Evolutionary conservation across 768 basidiomycete species (phyloP), one percentile per base, ranked within the genome.

Genomic region (Pleurotus djamor): DNA sequence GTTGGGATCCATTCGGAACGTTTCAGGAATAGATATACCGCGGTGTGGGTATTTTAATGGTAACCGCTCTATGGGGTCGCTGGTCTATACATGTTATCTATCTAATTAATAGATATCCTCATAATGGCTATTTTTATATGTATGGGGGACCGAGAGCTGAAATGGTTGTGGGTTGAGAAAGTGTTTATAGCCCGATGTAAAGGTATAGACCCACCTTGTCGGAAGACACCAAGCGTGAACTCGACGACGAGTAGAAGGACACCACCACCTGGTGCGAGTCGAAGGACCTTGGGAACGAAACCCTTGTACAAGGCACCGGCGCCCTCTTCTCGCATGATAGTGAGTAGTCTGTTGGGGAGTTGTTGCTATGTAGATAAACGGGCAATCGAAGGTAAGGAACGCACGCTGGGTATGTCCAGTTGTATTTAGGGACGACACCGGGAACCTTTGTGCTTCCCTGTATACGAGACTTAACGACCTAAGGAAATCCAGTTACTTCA

Each of bases 391-490:
- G 38, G 33, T 12, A 55, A 33, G 34, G 13, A 10, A 55, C 62
- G 35, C 16, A 63, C 60, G 92, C 91, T 13, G 96, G 95, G 76
- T 96, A 95, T 57, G 96, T 89, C 96, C 96, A 97, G 74, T 91
- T 91, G 75, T 96, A 95, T 68, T 94, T 96, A 16, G 91, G 90
- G 1, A 72, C 72, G n/a, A 86, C 85, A 13, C 92, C 93, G 0
- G 89, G 83, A 33, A 79, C 67, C 63, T 80, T 84, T 44, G 77
- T 76, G 16, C 83, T 74, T 47, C 91, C 87, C 75, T 99, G 97
- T 41, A 98, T 95, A 48, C 96, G 90, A 13, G 94, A 95, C 74
- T 98, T 98, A 61, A 97, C 92, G 62, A 98, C 95, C 90, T 96
- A 63, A 16, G 59, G 36, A 60, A 55, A 35, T 36, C 54, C 37